Evolutionary conservation across 2,329 filamentous ascomycete species (phyloP).

Genomic region (Huntiella moniliformis): DNA sequence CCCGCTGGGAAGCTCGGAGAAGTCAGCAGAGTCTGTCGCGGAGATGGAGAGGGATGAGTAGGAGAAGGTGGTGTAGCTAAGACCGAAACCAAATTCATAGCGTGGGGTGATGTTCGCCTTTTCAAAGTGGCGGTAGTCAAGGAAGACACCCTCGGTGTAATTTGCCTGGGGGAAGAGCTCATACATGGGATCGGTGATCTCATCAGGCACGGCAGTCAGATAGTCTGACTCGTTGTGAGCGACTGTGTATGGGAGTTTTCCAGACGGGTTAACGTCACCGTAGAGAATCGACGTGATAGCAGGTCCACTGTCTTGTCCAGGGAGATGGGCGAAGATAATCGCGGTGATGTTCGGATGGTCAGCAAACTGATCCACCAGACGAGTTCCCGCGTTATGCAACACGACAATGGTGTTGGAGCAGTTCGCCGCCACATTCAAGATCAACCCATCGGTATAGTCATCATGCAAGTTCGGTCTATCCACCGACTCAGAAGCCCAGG

Average conservation of each 20-base stretch:
- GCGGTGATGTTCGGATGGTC: constrained; percentile 46
- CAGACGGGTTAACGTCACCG: constrained; percentile 36
- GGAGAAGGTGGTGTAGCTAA: constrained; percentile 36
- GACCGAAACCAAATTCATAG: constrained; percentile 37
- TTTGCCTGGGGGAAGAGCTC: constrained; percentile 31
- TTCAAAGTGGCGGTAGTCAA: constrained; percentile 39
- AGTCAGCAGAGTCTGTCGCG: constrained; percentile 16
- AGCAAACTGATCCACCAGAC: constrained; percentile 41
- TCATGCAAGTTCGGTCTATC: constrained; percentile 44
- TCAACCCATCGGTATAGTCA: constrained; percentile 41
- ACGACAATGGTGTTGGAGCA: constrained; percentile 47
- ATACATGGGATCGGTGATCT: constrained; percentile 28
- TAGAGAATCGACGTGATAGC: constrained; percentile 38
- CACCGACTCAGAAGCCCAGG: constrained; percentile 54
- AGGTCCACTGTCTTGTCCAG: constrained; percentile 42
- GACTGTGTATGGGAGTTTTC: constrained; percentile 42
- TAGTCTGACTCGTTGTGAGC: constrained; percentile 39
- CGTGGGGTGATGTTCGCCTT: constrained; percentile 27
- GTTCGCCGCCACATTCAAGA: constrained; percentile 35
- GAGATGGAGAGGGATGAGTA: constrained; percentile 25
- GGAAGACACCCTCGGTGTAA: constrained; percentile 31
- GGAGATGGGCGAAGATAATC: constrained; percentile 44
- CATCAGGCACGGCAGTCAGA: constrained; percentile 32
- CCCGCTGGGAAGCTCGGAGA: constrained; percentile 21
- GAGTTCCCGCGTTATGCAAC: constrained; percentile 43